Conservation (phyloP, 148 eudicot genomes). For the Amaranthus cruentus region DNA sequence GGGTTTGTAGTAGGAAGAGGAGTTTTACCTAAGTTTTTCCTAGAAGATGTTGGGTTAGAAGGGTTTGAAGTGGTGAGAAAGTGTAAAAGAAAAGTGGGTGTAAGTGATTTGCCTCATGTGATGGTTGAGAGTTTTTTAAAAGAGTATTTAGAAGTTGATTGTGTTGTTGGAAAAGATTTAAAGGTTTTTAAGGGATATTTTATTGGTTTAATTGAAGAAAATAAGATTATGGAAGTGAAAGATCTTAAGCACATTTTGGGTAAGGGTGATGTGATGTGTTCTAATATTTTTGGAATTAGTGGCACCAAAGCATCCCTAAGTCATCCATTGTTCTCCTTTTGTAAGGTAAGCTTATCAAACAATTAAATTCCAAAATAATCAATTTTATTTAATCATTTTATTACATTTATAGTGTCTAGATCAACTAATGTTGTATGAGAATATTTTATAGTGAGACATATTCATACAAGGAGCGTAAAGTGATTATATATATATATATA, state of each 20-base stretch:
- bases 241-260: constrained; percentile 12
- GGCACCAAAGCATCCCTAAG: constrained; percentile 31
- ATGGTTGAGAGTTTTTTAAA: constrained; percentile 73
- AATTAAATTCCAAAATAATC: no score
- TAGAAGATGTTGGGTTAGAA: constrained; percentile 69
- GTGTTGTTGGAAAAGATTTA: constrained; percentile 57
- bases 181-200: constrained; percentile 50
- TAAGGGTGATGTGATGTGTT: constrained; percentile 16
- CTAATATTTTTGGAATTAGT: constrained; percentile 45
- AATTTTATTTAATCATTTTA: no score
- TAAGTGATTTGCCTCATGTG: constrained; percentile 54
- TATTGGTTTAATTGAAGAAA: constrained; percentile 56
- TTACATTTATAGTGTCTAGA: no score
- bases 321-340: constrained; percentile 42
- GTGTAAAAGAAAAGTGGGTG: constrained; percentile 44
- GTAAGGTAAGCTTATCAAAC: constrained; percentile 44
- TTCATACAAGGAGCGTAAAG: no score
- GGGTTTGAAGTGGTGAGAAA: constrained; percentile 50
- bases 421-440: no score
- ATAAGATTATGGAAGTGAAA: not conserved
- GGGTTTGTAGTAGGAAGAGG: constrained; percentile 50
- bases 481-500: no score
- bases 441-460: no score
- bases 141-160: constrained; percentile 63
- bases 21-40: constrained; percentile 67